phyloP scores from a whole-genome alignment of 2,329 filamentous ascomycete species.

The Colletotrichum coccodes region DNA sequence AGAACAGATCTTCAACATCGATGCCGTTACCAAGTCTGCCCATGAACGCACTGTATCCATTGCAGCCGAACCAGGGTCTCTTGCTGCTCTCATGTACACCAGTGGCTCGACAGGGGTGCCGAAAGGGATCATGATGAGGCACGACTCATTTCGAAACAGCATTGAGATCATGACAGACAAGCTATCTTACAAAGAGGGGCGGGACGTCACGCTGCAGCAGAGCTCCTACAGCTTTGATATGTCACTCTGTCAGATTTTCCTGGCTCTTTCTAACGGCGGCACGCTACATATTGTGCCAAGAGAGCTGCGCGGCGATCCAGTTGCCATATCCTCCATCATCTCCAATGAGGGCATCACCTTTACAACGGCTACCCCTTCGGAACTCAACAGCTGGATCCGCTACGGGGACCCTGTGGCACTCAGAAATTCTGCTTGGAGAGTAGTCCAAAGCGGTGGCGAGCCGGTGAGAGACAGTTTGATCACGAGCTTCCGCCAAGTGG shows the following conservation, averaged over 20 bases:
- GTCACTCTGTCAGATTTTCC: conserved; percentile 49
- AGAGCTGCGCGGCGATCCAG: conserved; percentile 44
- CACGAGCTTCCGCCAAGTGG: too few species aligned
- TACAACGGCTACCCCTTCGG: conserved; percentile 52
- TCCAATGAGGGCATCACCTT: conserved; percentile 45
- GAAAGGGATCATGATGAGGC: conserved; percentile 51
- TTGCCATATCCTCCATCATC: conserved; percentile 48
- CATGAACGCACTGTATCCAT: neutral
- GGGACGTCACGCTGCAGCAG: conserved; percentile 48
- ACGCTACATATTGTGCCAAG: conserved; percentile 46
- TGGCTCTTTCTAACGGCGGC: conserved; percentile 47
- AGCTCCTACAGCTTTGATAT: conserved; percentile 53
- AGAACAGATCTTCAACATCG: neutral
- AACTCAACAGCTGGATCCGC: conserved; percentile 46
- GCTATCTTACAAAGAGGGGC: conserved; percentile 28
- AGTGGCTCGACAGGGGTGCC: conserved; percentile 46
- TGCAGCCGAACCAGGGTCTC: neutral
- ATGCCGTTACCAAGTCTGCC: neutral
- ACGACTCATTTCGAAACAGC: conserved; percentile 42
- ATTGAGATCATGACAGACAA: conserved; percentile 21
- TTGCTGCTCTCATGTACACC: conserved; percentile 44
- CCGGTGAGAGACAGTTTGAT: too few species aligned
- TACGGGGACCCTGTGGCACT: conserved; percentile 30
- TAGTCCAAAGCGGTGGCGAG: too few species aligned
- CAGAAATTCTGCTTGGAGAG: conserved; percentile 7